Percentiles rank a stretch among this genome's conserved stretches.
phyloP scores from a whole-genome alignment of 257 asterid genomes.

The Cordia subcordata region DNA sequence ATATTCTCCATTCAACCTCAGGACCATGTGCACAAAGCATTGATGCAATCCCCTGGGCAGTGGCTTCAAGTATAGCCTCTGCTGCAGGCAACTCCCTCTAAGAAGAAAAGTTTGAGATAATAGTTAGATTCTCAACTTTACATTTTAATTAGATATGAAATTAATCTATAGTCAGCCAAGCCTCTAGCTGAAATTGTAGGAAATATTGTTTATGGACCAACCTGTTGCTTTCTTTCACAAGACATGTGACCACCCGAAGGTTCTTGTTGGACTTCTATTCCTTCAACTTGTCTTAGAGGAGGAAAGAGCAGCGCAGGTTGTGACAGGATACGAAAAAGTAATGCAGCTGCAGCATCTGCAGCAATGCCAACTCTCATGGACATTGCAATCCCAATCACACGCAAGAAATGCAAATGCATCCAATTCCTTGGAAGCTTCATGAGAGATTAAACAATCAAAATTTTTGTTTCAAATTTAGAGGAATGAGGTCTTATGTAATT shows the following conservation, averaged over 20 bases:
- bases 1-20: conserved; percentile 98
- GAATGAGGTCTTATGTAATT: background rate
- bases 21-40: conserved; percentile 99
- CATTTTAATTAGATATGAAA: conserved; percentile 8
- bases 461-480: conserved; percentile 1
- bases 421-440: conserved; percentile 95
- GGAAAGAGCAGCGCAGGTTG: conserved; percentile 98
- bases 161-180: conserved; percentile 8
- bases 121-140: conserved; percentile 8
- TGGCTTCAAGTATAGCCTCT: conserved; percentile 92
- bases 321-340: conserved; percentile 92
- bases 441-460: conserved; percentile 25
- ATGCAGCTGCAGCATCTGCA: conserved; percentile 98
- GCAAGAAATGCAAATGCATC: conserved; percentile 99
- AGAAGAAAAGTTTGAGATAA: conserved; percentile 23
- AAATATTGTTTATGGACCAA: conserved; percentile 26
- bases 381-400: conserved; percentile 97
- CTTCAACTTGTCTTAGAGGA: conserved; percentile 90
- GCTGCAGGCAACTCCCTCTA: conserved; percentile 75
- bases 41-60: conserved; percentile 99
- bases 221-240: conserved; percentile 74
- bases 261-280: conserved; percentile 66
- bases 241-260: conserved; percentile 56
- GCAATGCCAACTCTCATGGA: conserved; percentile 98
- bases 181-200: conserved; percentile 6